These are phyloP conservation scores for Fusarium clavum DNA, from an alignment of 2,329 filamentous ascomycete species.

Conservation along the genomic window DNA sequence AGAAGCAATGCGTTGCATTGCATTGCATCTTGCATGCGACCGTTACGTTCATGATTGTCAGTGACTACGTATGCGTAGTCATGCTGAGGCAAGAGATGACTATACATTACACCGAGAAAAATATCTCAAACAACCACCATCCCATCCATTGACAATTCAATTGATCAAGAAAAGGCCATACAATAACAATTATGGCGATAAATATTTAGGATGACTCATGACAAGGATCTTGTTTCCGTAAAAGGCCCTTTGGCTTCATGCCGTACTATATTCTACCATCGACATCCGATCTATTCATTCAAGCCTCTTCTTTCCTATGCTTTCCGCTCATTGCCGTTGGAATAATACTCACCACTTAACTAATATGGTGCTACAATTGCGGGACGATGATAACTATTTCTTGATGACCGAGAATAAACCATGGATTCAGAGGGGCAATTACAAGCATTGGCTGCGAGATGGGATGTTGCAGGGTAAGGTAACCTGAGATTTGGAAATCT, in stretches of 20 bases:
- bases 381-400: conserved; percentile 20
- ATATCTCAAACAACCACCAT: conserved; percentile 3
- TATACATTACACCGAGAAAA: conserved; percentile 3
- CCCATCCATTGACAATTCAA: background rate
- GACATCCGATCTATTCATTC: conserved; percentile 3
- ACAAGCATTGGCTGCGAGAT: conserved; percentile 22
- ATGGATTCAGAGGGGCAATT: conserved; percentile 9
- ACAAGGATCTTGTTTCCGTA: conserved; percentile 36
- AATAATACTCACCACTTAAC: background rate
- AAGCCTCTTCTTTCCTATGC: conserved; percentile 36
- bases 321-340: conserved; percentile 42
- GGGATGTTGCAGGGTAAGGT: conserved; percentile 42
- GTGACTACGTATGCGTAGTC: conserved; percentile 13
- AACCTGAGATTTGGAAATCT: conserved; percentile 38
- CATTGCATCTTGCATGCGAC: conserved; percentile 20
- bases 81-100: conserved; percentile 36
- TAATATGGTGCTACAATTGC: conserved; percentile 25
- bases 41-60: conserved; percentile 17
- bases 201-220: background rate
- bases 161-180: background rate
- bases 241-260: conserved; percentile 25
- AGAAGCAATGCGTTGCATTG: conserved; percentile 8
- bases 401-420: background rate
- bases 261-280: background rate
- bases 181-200: background rate